A percentile compares a stretch with the other conserved stretches of the same genome.
Evolutionary conservation across 352 stramenopile genomes (phyloP).

Genomic region (Phytophthora megakarya): DNA sequence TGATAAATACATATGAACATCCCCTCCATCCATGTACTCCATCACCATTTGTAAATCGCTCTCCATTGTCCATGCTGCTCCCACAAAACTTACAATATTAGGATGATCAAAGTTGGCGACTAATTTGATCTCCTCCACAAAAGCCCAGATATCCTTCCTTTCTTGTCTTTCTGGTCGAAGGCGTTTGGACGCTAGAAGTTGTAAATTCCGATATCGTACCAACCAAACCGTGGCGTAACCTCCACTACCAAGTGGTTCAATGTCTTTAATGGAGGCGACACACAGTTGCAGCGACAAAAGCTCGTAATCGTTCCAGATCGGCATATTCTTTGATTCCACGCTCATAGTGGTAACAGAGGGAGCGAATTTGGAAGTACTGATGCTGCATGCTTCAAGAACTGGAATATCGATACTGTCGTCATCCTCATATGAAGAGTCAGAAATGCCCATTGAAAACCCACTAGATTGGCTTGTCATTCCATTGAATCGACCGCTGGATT

Average conservation of each 20-base stretch:
- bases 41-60: conserved; percentile 43
- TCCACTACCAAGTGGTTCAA: conserved; percentile 24
- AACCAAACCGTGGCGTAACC: conserved; percentile 31
- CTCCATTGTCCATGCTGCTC: conserved; percentile 44
- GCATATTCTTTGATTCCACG: background rate
- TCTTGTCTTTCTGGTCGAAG: conserved; percentile 18
- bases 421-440: background rate
- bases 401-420: conserved; percentile 4
- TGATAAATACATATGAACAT: conserved; percentile 36
- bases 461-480: background rate
- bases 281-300: conserved; percentile 29
- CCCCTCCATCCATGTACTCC: conserved; percentile 46
- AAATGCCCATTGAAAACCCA: background rate
- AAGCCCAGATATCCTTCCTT: conserved; percentile 30
- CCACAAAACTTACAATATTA: conserved; percentile 43
- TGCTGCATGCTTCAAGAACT: conserved; percentile 5
- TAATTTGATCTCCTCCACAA: conserved; percentile 50
- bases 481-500: background rate
- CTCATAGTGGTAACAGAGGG: background rate
- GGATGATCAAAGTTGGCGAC: conserved; percentile 47
- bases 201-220: conserved; percentile 22
- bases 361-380: conserved; percentile 4
- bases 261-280: conserved; percentile 26
- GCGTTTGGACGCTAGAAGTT: conserved; percentile 34
- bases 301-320: conserved; percentile 33